phyloP scores from a whole-genome alignment of 2,329 filamentous ascomycete species.

The Drechslerella stenobrocha region DNA sequence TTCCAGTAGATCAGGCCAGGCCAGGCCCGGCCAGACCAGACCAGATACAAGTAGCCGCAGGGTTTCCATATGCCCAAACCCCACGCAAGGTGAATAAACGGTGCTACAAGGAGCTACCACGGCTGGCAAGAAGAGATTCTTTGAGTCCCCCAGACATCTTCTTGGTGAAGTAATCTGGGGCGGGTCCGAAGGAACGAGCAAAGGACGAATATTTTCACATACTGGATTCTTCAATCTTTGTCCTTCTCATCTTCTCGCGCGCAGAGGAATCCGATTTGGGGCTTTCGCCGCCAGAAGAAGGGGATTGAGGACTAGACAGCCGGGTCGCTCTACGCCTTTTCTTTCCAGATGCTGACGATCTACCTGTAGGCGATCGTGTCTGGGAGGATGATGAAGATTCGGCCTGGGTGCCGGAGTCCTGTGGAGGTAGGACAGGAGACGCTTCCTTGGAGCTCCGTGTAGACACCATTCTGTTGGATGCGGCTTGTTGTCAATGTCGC shows the following conservation, averaged over 20 bases:
- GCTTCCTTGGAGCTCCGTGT: slow-evolving; percentile 35
- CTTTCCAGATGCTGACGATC: slow-evolving; percentile 5
- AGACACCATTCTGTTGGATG: slow-evolving; percentile 33
- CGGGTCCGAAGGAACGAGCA: too few species aligned
- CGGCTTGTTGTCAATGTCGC: neutral
- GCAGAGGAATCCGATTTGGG: slow-evolving; percentile 46
- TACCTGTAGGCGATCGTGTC: slow-evolving; percentile 11
- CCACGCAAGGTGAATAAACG: too few species aligned
- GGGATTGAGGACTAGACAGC: slow-evolving; percentile 22
- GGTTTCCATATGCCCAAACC: too few species aligned
- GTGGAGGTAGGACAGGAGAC: slow-evolving; percentile 19
- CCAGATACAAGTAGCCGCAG: too few species aligned
- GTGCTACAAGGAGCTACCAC: too few species aligned
- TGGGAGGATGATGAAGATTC: slow-evolving; percentile 21
- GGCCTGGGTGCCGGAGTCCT: slow-evolving; percentile 23
- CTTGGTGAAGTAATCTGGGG: too few species aligned
- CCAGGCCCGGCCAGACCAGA: too few species aligned
- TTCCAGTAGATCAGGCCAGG: too few species aligned
- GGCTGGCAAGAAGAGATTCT: too few species aligned
- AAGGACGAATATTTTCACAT: neutral
- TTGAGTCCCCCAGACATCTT: too few species aligned
- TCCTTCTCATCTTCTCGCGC: slow-evolving; percentile 42
- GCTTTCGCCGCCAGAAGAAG: slow-evolving; percentile 26
- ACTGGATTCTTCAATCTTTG: slow-evolving; percentile 44
- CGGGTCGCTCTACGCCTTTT: slow-evolving; percentile 20